These are phyloP conservation scores for Pisolithus albus DNA, from an alignment of 768 basidiomycete species.

Conservation along the genomic window DNA sequence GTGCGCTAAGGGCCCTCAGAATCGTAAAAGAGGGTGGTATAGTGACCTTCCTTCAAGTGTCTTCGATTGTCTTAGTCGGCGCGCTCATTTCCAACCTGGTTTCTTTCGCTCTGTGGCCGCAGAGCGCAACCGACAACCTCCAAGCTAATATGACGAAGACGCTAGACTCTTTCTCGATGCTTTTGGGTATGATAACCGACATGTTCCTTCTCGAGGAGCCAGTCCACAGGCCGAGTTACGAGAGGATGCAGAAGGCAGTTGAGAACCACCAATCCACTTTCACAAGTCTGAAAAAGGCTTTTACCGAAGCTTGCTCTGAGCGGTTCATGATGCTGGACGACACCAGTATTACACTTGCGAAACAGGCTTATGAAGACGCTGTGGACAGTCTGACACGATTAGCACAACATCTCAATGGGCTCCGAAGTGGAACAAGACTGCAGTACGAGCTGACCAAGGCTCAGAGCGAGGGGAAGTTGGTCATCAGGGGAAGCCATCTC, in stretches of 20 bases:
- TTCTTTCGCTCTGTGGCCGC: constrained; percentile 81
- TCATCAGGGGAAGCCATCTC: constrained; percentile 14
- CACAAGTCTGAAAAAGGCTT: constrained; percentile 78
- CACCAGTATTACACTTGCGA: constrained; percentile 19
- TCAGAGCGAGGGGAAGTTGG: constrained; percentile 37
- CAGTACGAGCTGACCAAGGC: constrained; percentile 79
- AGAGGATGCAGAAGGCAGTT: constrained; percentile 71
- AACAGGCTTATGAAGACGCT: constrained; percentile 75
- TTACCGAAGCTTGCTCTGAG: constrained; percentile 85
- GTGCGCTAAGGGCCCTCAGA: constrained; percentile 29
- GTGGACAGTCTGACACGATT: constrained; percentile 82
- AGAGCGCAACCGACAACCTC: constrained; percentile 75
- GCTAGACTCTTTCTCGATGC: constrained; percentile 81
- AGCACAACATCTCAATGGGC: constrained; percentile 89
- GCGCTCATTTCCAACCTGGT: constrained; percentile 73
- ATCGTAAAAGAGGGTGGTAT: constrained; percentile 88
- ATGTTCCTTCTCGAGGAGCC: constrained; percentile 81
- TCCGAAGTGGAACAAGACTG: constrained; percentile 75
- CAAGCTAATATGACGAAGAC: constrained; percentile 82
- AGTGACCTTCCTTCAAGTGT: constrained; percentile 63
- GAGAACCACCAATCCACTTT: constrained; percentile 85
- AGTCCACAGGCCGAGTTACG: constrained; percentile 47
- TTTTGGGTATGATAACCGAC: constrained; percentile 73
- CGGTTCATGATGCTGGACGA: constrained; percentile 39
- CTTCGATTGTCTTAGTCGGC: constrained; percentile 73